Evolutionary conservation across 176 grass and related monocot genomes (phyloP).

Genomic region (Oryza meyeriana): DNA sequence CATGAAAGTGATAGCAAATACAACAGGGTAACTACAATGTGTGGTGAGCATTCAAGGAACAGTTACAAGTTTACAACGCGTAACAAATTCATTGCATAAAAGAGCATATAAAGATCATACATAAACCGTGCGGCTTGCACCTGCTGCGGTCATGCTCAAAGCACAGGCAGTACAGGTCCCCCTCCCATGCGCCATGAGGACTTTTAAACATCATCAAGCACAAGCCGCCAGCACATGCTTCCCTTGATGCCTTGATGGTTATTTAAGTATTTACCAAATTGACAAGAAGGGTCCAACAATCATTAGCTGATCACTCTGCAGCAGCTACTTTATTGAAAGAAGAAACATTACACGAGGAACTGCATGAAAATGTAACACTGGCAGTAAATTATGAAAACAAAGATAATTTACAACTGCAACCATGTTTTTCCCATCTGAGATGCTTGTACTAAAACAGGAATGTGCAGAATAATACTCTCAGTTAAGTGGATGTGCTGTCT

Average conservation of each 20-base stretch:
- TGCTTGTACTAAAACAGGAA: background rate
- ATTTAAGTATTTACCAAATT: conserved; percentile 45
- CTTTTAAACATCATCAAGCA: conserved; percentile 50
- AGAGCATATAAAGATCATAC: background rate
- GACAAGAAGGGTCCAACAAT: conserved; percentile 43
- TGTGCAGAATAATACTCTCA: background rate
- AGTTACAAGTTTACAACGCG: background rate
- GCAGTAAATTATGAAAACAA: background rate
- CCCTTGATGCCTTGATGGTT: conserved; percentile 46
- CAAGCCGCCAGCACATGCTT: conserved; percentile 44
- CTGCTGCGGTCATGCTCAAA: conserved; percentile 36
- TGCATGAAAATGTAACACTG: background rate
- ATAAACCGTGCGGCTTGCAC: conserved; percentile 20
- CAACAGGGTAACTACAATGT: background rate
- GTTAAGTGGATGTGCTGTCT: background rate
- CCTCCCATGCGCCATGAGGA: conserved; percentile 57
- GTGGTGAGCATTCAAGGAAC: background rate
- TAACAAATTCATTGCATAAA: background rate
- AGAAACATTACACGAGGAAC: conserved; percentile 36
- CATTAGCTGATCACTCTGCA: conserved; percentile 57
- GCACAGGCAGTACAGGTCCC: conserved; percentile 28
- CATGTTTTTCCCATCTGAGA: conserved; percentile 8
- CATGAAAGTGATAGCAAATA: conserved; percentile 7
- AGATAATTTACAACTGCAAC: background rate
- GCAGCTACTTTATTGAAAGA: conserved; percentile 42